Base-by-base conservation (phyloP, 768 basidiomycete species). In the Antrodiella citrinella region DNA sequence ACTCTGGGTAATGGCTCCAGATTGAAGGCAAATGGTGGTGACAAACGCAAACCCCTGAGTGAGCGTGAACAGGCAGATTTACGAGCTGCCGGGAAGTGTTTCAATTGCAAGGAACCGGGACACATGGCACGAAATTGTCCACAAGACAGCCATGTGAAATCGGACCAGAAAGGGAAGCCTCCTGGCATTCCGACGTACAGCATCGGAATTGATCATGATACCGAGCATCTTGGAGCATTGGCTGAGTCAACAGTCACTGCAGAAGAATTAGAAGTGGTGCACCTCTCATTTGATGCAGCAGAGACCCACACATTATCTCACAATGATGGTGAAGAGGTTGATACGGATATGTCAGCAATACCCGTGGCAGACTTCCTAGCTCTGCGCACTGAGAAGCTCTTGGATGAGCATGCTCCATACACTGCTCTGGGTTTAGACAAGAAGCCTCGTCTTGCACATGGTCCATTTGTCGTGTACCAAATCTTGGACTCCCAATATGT, bases 51-150 rank as follows among this genome's bases (percentile, higher is more conserved):
- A 11, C 24, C 24, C n/a, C 47, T 54, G 11, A 50, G 49, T 24
- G 52, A 54, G 3, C 50, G 46, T 38, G 52, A 54, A 24, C 11
- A 46, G 30, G 45, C 22, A 22, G 52, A 54, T 3, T 26, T 54
- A 13, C 42, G 15, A 18, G 52, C 52, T 26, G 52, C 48, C 10
- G 44, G 24, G 4, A 50, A 54, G 30, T 54, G 52, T 22, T 54
- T 50, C 49, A 19, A 45, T 35, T 54, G 52, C 49, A 45, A 46
- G 22, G 48, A 54, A 49, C 9, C 52, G 18, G 52, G 52, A 3
- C 52, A 54, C 21, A n/a, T 54, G 24, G 22, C 52, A 13, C 48
- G 49, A 15, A 41, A 54, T 20, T 54, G 52, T 21, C 52, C 52
- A 12, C 4, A n/a, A 13, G 43, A 41, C 7, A 50, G 20, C 13